Conservation (phyloP, 2,329 filamentous ascomycete genomes). For the Aspergillus intermedius region DNA sequence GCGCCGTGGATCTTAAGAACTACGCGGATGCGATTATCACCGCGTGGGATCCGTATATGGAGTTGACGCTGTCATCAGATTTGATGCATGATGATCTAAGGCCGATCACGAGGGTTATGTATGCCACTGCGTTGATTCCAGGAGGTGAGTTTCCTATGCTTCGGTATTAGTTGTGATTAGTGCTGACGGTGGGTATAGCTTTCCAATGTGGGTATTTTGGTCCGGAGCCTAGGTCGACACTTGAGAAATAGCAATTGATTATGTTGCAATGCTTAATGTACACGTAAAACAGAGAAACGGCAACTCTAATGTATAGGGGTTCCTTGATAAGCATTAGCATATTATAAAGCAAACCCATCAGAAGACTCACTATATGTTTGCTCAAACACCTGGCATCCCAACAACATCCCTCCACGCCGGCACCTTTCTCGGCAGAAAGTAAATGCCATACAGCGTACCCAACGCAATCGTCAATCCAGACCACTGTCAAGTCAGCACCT, state of each 20-base stretch:
- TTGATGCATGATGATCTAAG: constrained; percentile 39
- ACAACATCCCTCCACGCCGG: constrained; percentile 41
- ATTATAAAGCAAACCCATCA: not conserved
- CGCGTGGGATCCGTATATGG: constrained; percentile 35
- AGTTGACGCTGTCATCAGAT: constrained; percentile 25
- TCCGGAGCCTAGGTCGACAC: constrained; percentile 21
- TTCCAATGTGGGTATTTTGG: constrained; percentile 31
- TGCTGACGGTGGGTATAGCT: constrained; percentile 16
- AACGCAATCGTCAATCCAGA: constrained; percentile 46
- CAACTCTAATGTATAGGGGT: no score
- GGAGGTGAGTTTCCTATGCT: constrained; percentile 41
- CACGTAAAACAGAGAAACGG: no score
- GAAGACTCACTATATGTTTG: not conserved
- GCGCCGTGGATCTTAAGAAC: constrained; percentile 21
- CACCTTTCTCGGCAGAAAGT: constrained; percentile 44
- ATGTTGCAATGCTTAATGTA: no score
- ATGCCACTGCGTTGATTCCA: constrained; percentile 49
- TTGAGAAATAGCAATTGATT: not conserved
- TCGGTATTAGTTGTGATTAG: no score
- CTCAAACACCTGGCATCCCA: constrained; percentile 37
- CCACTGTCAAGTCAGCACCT: constrained; percentile 30
- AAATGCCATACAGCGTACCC: constrained; percentile 44
- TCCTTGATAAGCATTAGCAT: not conserved
- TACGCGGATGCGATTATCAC: constrained; percentile 32
- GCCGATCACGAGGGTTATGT: constrained; percentile 54